A percentile compares a stretch with the other conserved stretches of the same genome.
Evolutionary conservation across 2,329 filamentous ascomycete species (phyloP).

Genomic region (Rhynchosporium agropyri): DNA sequence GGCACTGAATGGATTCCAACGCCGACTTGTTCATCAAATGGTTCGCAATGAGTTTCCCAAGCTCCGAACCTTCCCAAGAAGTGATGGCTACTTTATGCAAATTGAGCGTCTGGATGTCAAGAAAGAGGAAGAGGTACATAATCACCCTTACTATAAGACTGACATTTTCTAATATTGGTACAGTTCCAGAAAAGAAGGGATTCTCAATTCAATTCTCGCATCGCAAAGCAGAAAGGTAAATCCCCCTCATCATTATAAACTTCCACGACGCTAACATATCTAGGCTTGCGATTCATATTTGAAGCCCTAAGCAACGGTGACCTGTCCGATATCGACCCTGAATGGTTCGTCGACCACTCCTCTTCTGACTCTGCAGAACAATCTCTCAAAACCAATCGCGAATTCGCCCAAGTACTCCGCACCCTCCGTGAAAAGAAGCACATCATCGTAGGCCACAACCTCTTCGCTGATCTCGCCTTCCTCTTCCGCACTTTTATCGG

Average conservation of each 20-base stretch:
- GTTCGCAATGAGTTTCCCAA: conserved; percentile 61
- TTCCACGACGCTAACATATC: conserved; percentile 44
- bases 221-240: conserved; percentile 38
- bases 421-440: conserved; percentile 40
- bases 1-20: conserved; percentile 60
- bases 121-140: conserved; percentile 36
- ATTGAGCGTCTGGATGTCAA: conserved; percentile 35
- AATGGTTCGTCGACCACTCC: conserved; percentile 48
- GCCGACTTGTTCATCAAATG: conserved; percentile 66
- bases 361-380: conserved; percentile 32
- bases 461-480: conserved; percentile 66
- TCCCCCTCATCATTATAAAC: conserved; percentile 32
- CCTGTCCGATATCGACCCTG: conserved; percentile 38
- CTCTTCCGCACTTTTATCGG: conserved; percentile 65
- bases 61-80: conserved; percentile 33
- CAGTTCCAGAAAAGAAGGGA: conserved; percentile 30
- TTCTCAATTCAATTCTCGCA: conserved; percentile 24
- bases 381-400: conserved; percentile 46
- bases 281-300: conserved; percentile 41
- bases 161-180: background rate
- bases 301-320: conserved; percentile 41
- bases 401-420: conserved; percentile 30
- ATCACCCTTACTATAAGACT: background rate
- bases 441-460: conserved; percentile 64
- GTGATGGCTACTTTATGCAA: conserved; percentile 40